Evolutionary conservation across 306 rosid species (phyloP), one percentile per base, ranked within the genome.

Genomic region (Vachellia collinsii): DNA sequence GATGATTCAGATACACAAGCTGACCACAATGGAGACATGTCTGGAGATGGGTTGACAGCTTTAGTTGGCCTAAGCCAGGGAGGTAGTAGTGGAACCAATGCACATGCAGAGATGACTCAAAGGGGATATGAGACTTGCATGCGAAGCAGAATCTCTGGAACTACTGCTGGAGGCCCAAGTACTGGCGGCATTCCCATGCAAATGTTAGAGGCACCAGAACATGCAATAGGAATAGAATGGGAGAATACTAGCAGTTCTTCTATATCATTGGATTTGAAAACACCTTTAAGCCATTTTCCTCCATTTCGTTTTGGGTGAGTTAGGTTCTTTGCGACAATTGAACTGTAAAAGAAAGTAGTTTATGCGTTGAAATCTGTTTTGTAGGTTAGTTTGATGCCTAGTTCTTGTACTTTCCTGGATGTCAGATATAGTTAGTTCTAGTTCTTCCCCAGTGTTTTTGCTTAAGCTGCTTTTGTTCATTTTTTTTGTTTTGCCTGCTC

Each of bases 1-100:
- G 98, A 95, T 87, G 98, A 95, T 83, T 89, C 98, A 53, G 99
- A 95, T 72, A 53, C 91, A 68, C 91, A 95, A 83, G 84, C 87
- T 82, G 99, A 93, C 56, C 98, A 86, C 85, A 88, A 78, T 66
- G 95, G 90, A 34, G 99, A 93, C 82, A 81, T 85, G 59, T 77
- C 97, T 85, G 95, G 99, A 62, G 99, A 89, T 90, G 99, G 99
- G 54, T 90, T 93, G 87, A 95, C 98, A 77, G 98, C 98, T 87
- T 86, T 95, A 87, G 99, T 93, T 71, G 97, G 98, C 61, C 75
- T 95, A 70, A 95, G 97, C 87, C 96, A 88, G 83, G 96, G 96
- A 64, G 94, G 91, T 71, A 86, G 87, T 86, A 81, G 74, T 73
- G 82, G 84, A 75, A 72, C 81, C 75, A 91, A 87, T 90, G 82